Percentiles rank a stretch among this genome's conserved stretches.
phyloP scores from a whole-genome alignment of 169 alveolate species.

The Fabrea salina region DNA sequence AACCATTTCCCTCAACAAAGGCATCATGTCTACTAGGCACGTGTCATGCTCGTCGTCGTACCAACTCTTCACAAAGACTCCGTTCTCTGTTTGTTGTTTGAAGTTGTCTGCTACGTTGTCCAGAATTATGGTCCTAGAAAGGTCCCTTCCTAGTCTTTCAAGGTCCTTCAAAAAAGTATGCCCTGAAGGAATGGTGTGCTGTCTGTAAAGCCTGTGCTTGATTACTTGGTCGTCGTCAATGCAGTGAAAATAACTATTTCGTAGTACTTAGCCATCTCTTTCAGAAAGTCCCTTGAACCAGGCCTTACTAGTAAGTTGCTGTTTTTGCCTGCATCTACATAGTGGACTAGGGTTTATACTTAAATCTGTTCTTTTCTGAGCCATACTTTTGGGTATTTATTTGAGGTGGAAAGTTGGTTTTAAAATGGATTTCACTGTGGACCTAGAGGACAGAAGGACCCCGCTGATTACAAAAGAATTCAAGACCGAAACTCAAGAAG shows the following conservation, averaged over 20 bases:
- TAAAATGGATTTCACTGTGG: too few species aligned
- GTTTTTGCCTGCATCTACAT: slow-evolving; percentile 68
- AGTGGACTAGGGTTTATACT: slow-evolving; percentile 88
- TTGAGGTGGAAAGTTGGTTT: too few species aligned
- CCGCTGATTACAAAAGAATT: too few species aligned
- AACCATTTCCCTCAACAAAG: slow-evolving; percentile 52
- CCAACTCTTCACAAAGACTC: slow-evolving; percentile 84
- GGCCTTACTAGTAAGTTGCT: slow-evolving; percentile 86
- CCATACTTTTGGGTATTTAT: too few species aligned
- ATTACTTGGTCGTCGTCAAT: slow-evolving; percentile 72
- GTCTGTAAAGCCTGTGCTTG: slow-evolving; percentile 81
- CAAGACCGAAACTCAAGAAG: too few species aligned
- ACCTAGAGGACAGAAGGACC: too few species aligned
- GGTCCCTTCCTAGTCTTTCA: slow-evolving; percentile 79
- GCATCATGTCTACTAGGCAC: slow-evolving; percentile 59
- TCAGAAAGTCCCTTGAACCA: slow-evolving; percentile 62
- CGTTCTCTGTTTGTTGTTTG: slow-evolving; percentile 77
- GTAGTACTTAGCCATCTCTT: slow-evolving; percentile 64
- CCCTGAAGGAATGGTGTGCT: slow-evolving; percentile 77
- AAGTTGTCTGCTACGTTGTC: slow-evolving; percentile 88
- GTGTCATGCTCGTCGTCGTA: slow-evolving; percentile 77
- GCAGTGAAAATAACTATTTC: slow-evolving; percentile 89
- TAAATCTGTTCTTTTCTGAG: too few species aligned
- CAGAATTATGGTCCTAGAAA: slow-evolving; percentile 72
- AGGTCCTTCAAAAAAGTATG: slow-evolving; percentile 77